Conservation (phyloP, 2,329 filamentous ascomycete genomes). For the Penicillium hesseltinei region DNA sequence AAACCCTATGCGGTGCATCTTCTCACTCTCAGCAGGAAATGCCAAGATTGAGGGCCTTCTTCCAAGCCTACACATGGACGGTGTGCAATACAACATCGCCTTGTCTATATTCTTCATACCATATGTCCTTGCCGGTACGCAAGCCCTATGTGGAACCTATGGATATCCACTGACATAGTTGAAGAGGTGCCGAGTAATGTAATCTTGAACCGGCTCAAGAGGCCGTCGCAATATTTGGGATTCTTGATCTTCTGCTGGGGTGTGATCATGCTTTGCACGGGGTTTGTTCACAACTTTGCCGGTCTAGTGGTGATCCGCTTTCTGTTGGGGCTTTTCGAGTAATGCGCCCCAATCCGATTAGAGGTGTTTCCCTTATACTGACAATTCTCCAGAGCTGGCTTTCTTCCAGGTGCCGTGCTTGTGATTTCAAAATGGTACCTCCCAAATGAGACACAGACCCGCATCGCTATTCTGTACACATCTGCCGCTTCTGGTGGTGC, state of each 20-base stretch:
- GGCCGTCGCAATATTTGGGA: conserved; percentile 46
- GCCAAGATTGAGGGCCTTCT: conserved; percentile 57
- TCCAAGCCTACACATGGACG: conserved; percentile 59
- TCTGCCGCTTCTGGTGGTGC: conserved; percentile 74
- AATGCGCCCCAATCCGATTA: not conserved
- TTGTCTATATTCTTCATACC: conserved; percentile 80
- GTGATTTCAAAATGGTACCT: conserved; percentile 79
- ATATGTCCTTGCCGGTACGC: conserved; percentile 67
- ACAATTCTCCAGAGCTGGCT: conserved; percentile 31
- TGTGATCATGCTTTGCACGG: conserved; percentile 17
- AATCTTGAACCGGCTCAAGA: conserved; percentile 30
- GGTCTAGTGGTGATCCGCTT: conserved; percentile 15
- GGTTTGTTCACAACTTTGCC: conserved; percentile 18
- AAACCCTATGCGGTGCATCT: not conserved
- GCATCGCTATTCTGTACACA: conserved; percentile 75
- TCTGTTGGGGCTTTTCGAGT: conserved; percentile 29
- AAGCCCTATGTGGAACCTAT: conserved; percentile 70
- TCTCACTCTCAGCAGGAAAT: conserved; percentile 40
- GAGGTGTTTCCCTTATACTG: not conserved
- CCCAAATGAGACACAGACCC: conserved; percentile 69
- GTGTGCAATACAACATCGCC: conserved; percentile 66
- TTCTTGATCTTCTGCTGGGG: conserved; percentile 32
- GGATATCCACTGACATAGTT: conserved; percentile 63
- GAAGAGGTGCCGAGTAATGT: conserved; percentile 28
- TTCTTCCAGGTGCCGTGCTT: conserved; percentile 69